Evolutionary conservation across 345 rosid species (phyloP), one percentile per base, ranked within the genome.

Genomic region (Citrus reticulata): DNA sequence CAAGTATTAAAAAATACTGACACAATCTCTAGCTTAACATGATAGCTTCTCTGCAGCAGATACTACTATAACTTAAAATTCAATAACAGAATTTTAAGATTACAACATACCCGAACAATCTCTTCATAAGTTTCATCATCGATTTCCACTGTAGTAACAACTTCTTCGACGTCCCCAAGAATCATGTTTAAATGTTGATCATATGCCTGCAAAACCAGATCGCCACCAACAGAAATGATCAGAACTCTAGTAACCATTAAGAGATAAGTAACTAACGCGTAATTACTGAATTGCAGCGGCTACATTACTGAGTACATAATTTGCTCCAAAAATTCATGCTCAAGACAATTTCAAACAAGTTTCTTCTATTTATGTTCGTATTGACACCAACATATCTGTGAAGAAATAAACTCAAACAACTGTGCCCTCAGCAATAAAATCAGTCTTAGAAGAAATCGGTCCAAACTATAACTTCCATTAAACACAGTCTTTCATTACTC

Each of bases 111-210:
- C 93, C 99, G 88, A 67, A 94, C 98, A 81, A 97, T 97, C 89
- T 94, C 99, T 84, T 97, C 99, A 70, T 97, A 97, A 7, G 99
- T 97, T 83, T 94, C 98, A 64, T 97, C 99, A 68, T 97, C 99
- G 40, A 97, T 97, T 85, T 97, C 99, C n/a, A 97, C 91, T 0
- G 99, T 92, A 8, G 98, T 97, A 69, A 97, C 93, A 63, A 90
- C 85, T 85, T 97, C 99, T 87, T 97, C 99, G 72, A 97, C 99
- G 80, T 97, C 98, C 72, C 98, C 99, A 32, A 97, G 98, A 81
- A 97, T 94, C 99, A 97, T 97, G 83, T 97, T 97, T 77, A 97
- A 85, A 87, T 97, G 99, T 88, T 97, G 98, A 90, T 97, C 99
- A 84, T 94, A 97, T 58, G 99, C 99, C 98, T 97, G 92, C 60